These are phyloP conservation scores for Forsythia suspensa DNA, from an alignment of 257 asterid species.

Conservation along the genomic window DNA sequence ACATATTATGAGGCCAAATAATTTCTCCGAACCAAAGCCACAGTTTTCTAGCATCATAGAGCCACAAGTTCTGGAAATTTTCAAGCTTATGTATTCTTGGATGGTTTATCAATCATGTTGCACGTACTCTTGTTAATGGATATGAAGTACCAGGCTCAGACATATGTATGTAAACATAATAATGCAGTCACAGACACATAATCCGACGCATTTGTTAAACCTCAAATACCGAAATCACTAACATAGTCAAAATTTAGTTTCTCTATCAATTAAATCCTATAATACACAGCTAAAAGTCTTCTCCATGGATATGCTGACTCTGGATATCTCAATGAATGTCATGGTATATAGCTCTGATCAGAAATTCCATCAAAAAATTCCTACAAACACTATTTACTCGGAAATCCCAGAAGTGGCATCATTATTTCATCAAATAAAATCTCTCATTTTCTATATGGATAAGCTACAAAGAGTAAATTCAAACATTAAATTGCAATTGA, in stretches of 20 bases:
- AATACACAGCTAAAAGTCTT: background rate
- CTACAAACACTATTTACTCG: no score
- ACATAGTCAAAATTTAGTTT: no score
- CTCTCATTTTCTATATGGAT: background rate
- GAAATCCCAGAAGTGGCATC: background rate
- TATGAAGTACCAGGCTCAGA: background rate
- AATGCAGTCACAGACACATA: no score
- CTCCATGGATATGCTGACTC: background rate
- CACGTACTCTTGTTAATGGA: background rate
- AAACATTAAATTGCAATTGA: background rate
- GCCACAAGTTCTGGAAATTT: background rate
- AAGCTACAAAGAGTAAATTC: no score
- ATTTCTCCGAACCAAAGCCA: background rate
- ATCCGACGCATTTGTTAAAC: no score
- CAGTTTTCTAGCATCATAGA: background rate
- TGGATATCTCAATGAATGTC: background rate
- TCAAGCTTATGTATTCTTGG: background rate
- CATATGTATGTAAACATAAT: background rate
- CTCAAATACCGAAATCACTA: no score
- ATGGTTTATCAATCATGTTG: background rate
- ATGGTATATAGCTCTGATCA: background rate
- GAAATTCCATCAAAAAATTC: background rate
- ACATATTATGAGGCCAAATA: background rate
- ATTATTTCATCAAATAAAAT: background rate
- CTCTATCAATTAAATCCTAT: no score